Evolutionary conservation across 2,329 filamentous ascomycete genomes (phyloP).

Genomic region (Penicillium sp.): DNA sequence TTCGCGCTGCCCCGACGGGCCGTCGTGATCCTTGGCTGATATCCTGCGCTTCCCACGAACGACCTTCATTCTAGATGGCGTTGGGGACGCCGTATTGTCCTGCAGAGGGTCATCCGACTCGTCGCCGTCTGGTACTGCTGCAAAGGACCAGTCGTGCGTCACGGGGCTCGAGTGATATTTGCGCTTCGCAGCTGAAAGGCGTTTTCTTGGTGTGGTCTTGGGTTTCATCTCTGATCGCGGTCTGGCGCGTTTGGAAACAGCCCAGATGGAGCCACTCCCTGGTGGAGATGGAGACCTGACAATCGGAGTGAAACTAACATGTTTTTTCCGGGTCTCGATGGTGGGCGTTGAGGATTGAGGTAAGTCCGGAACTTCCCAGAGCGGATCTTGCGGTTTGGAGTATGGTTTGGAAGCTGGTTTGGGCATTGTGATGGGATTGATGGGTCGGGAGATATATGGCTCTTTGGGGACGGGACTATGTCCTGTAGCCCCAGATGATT

Average conservation of each 20-base stretch:
- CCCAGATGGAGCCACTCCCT: constrained; percentile 39
- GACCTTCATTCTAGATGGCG: constrained; percentile 23
- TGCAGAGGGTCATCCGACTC: constrained; percentile 46
- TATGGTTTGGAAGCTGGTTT: background rate
- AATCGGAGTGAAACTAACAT: constrained; percentile 10
- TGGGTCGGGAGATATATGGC: background rate
- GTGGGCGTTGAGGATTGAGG: constrained; percentile 19
- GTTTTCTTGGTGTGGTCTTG: constrained; percentile 20
- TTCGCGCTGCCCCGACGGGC: background rate
- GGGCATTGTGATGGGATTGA: constrained; percentile 3
- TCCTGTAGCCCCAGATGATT: constrained; percentile 10
- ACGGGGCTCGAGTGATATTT: constrained; percentile 31
- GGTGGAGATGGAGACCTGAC: constrained; percentile 32
- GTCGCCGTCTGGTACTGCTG: constrained; percentile 31
- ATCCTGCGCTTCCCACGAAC: constrained; percentile 23
- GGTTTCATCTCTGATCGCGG: constrained; percentile 25
- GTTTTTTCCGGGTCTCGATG: constrained; percentile 12
- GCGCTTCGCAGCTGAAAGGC: constrained; percentile 19
- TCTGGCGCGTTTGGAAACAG: constrained; percentile 28
- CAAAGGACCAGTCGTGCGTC: constrained; percentile 38
- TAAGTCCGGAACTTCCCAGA: constrained; percentile 24
- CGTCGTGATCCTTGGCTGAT: background rate
- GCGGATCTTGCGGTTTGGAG: constrained; percentile 13
- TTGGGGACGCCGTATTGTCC: constrained; percentile 33
- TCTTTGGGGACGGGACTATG: constrained; percentile 2